These are phyloP conservation scores for Aspergillus cejpii DNA, from an alignment of 2,329 filamentous ascomycete genomes.

Conservation along the genomic window DNA sequence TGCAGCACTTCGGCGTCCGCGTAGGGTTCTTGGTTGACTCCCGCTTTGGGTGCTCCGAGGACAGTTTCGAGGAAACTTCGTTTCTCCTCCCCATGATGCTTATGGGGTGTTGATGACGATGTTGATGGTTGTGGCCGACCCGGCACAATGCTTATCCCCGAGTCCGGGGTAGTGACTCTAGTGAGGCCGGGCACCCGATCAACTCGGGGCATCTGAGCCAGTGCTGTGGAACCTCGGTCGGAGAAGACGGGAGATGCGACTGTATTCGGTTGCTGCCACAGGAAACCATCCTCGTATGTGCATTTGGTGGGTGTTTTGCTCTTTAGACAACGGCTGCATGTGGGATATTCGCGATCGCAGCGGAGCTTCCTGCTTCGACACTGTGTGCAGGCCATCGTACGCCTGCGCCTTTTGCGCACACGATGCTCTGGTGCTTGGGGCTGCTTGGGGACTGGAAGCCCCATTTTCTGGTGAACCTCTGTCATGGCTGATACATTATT, in stretches of 20 bases:
- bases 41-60: constrained; percentile 30
- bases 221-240: constrained; percentile 20
- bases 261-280: constrained; percentile 36
- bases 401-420: constrained; percentile 35
- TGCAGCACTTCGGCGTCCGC: constrained; percentile 25
- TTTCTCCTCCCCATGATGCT: constrained; percentile 20
- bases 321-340: constrained; percentile 37
- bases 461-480: constrained; percentile 8
- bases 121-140: constrained; percentile 21
- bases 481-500: constrained; percentile 10
- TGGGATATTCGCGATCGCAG: constrained; percentile 40
- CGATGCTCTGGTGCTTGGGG: constrained; percentile 16
- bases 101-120: constrained; percentile 1
- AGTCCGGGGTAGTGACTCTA: constrained; percentile 26
- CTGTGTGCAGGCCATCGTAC: constrained; percentile 39
- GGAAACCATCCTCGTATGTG: constrained; percentile 38
- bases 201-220: constrained; percentile 14
- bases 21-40: constrained; percentile 29
- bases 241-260: constrained; percentile 24
- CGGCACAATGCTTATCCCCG: constrained; percentile 24
- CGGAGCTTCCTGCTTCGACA: constrained; percentile 40
- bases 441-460: constrained; percentile 3
- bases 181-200: constrained; percentile 22
- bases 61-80: constrained; percentile 32
- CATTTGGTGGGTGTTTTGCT: constrained; percentile 32